Base-by-base conservation (phyloP, 345 rosid species). In the Heritiera littoralis region DNA sequence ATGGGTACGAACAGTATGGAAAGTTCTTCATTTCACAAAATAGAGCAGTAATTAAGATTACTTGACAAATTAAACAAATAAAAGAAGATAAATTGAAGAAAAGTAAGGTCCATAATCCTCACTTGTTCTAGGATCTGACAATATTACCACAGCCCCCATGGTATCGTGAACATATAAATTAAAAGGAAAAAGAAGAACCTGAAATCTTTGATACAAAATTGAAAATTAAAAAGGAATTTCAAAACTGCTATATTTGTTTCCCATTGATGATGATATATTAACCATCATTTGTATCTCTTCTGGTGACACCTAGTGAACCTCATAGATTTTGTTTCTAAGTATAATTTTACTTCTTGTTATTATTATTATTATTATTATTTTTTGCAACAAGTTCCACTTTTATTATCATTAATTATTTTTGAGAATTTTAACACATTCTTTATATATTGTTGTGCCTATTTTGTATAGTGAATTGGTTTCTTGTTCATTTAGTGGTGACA, bases 361-460 rank as follows among this genome's bases (percentile, higher is more conserved):
- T 35, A 3, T 35, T 35, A 23, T 23, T 23, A 23, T 23, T 23
- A 23, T 23, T 23, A 23, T 23, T 23, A 23, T 52, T 72, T n/a
- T 72, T 30, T 70, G 58, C 40, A 71, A 71, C 59, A 70, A 70
- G 59, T 72, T 72, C 46, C 45, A 55, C 48, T 18, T 72, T 72
- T 52, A 9, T 15, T 71, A 6, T 35, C 46, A 18, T 54, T 54
- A 45, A 51, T 32, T 32, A 72, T 72, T 32, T 41, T 35, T 64
- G 52, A 63, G 66, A 72, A 71, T 52, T 52, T 43, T 35, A 51
- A 66, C 68, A 46, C 4, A 9, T 59, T 54, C n/a, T 32, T 23
- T 73, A 40, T 74, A 66, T 23, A 7, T 38, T 66, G 41, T 49
- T 4, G 28, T 12, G 4, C 80, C 8, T 46, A 40, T 8, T 13